phyloP scores from a whole-genome alignment of 202 grass and related monocot genomes.

The Dendrocalamus latiflorus region DNA sequence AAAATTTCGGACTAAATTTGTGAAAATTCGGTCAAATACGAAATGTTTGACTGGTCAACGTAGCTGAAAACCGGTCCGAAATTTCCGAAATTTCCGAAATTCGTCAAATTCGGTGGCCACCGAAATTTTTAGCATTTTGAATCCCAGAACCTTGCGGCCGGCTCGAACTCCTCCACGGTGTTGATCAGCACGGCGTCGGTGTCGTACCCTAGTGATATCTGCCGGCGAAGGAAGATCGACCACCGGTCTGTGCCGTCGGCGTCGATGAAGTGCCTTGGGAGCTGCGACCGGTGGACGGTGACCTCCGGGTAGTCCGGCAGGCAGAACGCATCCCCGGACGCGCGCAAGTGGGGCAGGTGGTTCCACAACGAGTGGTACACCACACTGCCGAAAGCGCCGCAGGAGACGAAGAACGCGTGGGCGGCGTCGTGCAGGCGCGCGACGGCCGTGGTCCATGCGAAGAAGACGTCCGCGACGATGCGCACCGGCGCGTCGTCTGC shows the following conservation, averaged over 20 bases:
- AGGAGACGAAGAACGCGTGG: constrained; percentile 33
- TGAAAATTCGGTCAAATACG: too few species aligned
- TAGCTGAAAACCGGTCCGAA: too few species aligned
- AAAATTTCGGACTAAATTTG: too few species aligned
- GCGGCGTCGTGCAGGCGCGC: neutral
- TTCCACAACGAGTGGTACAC: constrained; percentile 33
- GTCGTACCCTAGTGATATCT: neutral
- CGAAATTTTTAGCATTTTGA: too few species aligned
- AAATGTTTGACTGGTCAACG: too few species aligned
- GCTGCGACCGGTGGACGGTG: constrained; percentile 31
- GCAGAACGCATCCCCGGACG: too few species aligned
- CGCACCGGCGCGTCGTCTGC: too few species aligned
- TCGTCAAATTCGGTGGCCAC: too few species aligned
- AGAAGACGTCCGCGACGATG: too few species aligned
- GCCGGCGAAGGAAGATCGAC: neutral
- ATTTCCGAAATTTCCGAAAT: too few species aligned
- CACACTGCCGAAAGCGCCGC: constrained; percentile 30
- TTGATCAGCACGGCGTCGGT: constrained; percentile 41
- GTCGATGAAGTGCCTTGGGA: neutral
- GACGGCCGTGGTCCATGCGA: too few species aligned
- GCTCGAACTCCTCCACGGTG: constrained; percentile 47
- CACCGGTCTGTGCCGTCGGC: constrained; percentile 20
- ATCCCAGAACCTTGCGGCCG: neutral
- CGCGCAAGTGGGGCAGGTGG: neutral
- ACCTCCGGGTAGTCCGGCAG: constrained; percentile 5